These are phyloP conservation scores for Debaryomyces subglobosus DNA, from an alignment of 1,139 yeast species.

Conservation along the genomic window DNA sequence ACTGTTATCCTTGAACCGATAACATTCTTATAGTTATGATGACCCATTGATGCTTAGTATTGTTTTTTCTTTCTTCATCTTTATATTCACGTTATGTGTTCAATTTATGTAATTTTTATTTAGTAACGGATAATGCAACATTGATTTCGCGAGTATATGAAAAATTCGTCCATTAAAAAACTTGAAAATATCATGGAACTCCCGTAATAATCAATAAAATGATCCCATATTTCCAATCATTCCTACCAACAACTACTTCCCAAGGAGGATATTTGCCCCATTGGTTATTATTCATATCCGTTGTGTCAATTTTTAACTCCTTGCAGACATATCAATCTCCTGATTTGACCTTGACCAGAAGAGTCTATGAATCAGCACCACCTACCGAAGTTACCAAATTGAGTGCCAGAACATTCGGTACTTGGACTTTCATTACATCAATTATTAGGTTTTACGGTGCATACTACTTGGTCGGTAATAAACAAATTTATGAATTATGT, in stretches of 20 bases:
- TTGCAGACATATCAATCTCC: conserved; percentile 76
- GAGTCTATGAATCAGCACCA: conserved; percentile 76
- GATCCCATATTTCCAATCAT: conserved; percentile 8
- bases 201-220: not conserved
- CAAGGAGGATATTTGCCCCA: conserved; percentile 34
- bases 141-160: conserved; percentile 3
- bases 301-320: conserved; percentile 89
- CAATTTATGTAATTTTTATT: conserved; percentile 3
- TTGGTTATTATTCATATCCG: conserved; percentile 65
- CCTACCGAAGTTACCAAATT: conserved; percentile 61
- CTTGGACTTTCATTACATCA: conserved; percentile 92
- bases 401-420: conserved; percentile 94
- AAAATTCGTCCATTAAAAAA: not conserved
- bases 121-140: conserved; percentile 7
- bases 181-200: not conserved
- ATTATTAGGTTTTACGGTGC: conserved; percentile 89
- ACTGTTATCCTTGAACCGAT: not conserved
- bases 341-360: conserved; percentile 71
- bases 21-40: conserved; percentile 2
- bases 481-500: conserved; percentile 75
- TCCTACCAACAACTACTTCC: conserved; percentile 6
- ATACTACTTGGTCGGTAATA: conserved; percentile 60
- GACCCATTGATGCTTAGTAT: conserved; percentile 5
- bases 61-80: not conserved
- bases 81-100: conserved; percentile 2